These are phyloP conservation scores for Pulveroboletus ravenelii DNA, from an alignment of 768 basidiomycete species.

Conservation along the genomic window DNA sequence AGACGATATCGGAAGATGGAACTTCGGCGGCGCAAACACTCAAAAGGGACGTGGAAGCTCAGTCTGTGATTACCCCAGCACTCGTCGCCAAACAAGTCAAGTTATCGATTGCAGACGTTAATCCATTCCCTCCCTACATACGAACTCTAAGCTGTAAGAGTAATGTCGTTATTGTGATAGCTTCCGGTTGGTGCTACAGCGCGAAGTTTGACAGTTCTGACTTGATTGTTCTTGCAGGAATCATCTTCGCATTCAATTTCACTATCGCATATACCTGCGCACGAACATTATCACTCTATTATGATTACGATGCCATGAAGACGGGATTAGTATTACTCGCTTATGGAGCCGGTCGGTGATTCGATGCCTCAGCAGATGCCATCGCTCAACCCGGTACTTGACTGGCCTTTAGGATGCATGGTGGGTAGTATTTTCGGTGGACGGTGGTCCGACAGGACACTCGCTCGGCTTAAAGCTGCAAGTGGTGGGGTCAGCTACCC, in stretches of 20 bases:
- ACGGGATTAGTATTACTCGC: too few relatives aligned
- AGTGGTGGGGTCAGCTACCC: too few relatives aligned
- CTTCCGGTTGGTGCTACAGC: slow-evolving; percentile 25
- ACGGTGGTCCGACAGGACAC: slow-evolving; percentile 51
- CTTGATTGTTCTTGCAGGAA: slow-evolving; percentile 35
- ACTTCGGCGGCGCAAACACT: not conserved
- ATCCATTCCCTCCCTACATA: slow-evolving; percentile 47
- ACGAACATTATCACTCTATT: slow-evolving; percentile 38
- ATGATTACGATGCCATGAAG: too few relatives aligned
- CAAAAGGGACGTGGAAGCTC: slow-evolving; percentile 24
- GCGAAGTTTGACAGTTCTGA: not conserved
- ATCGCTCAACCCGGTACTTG: not conserved
- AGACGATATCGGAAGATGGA: not conserved
- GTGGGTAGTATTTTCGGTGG: slow-evolving; percentile 49
- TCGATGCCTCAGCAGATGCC: too few relatives aligned
- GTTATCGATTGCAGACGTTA: slow-evolving; percentile 58
- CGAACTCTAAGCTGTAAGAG: slow-evolving; percentile 56
- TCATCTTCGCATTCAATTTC: slow-evolving; percentile 69
- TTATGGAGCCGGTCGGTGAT: too few relatives aligned
- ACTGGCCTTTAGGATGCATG: slow-evolving; percentile 36
- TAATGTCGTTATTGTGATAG: slow-evolving; percentile 51
- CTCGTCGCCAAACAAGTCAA: slow-evolving; percentile 36
- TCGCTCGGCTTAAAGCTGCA: slow-evolving; percentile 36
- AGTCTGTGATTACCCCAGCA: slow-evolving; percentile 7
- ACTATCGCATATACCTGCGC: slow-evolving; percentile 71